Base-by-base conservation (phyloP, 768 basidiomycete species). In the Pluteus cervinus region DNA sequence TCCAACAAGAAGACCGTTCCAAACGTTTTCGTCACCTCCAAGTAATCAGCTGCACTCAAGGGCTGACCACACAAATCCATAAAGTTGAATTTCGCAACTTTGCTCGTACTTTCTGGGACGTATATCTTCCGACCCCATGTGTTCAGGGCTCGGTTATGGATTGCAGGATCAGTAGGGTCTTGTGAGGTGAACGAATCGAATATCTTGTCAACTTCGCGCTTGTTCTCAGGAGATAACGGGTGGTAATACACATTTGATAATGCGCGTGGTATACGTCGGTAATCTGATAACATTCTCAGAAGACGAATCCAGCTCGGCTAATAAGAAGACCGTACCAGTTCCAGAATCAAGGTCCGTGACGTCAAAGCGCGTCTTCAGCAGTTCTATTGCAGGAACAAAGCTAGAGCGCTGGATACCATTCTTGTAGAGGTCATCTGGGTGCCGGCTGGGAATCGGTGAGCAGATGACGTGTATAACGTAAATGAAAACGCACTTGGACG, bases 391-490 rank as follows among this genome's bases (percentile, higher is more conserved):
- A 7, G 96, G 96, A 31, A 97, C 54, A 63, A 99, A 99, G 52
- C 90, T 93, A 4, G 84, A 76, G 3, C 96, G 77, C 56, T 99
- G 96, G 29, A 99, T 96, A 1, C 96, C 96, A 46, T 98, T 98
- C 75, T 94, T 93, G 69, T 99, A 99, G 1, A 99, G 70, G 21
- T 97, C 89, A 51, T 97, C 86, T 2, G 96, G 96, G 55, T 96
- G 91, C 42, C 96, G 96, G 63, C 94, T 99, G 48, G 26, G 23
- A 32, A 18, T 16, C 18, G 15, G 40, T 28, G 41, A 4, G 30
- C 10, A 14, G 15, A 8, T 7, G n/a, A 9, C 9, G 26, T 28
- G 14, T 14, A 28, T 14, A 28, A 28, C 9, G 26, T 9, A 14
- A 28, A 14, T 14, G 26, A 9, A 9, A 14, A 58, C 88, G 53